Conservation (phyloP, 225 moss, liverwort and hornwort genomes). For the Climacium dendroides region DNA sequence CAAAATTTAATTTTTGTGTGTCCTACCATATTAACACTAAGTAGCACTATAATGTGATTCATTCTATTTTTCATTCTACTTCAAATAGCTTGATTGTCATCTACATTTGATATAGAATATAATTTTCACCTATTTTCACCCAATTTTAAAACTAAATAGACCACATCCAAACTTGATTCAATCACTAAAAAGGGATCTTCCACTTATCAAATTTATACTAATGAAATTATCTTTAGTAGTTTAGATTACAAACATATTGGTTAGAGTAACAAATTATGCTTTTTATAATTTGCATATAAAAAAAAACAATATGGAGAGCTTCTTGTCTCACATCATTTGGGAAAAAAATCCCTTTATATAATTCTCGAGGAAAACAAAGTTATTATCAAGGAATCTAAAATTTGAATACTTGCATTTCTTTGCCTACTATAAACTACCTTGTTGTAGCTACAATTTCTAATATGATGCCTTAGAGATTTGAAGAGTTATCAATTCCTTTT, state of each 20-base stretch:
- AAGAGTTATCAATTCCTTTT: neutral
- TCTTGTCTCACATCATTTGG: fast-evolving
- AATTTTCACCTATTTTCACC: neutral
- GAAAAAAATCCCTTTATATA: neutral
- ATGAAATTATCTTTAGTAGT: too few species aligned
- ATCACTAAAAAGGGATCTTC: fast-evolving
- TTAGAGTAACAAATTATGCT: neutral
- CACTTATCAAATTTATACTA: neutral
- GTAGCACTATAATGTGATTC: neutral
- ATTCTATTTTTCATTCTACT: neutral
- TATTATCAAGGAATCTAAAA: neutral
- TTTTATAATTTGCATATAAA: neutral
- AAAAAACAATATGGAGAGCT: neutral
- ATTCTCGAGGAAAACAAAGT: neutral
- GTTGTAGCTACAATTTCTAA: neutral
- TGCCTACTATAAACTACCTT: neutral
- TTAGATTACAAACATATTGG: neutral
- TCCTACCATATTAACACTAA: neutral
- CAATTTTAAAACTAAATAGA: neutral
- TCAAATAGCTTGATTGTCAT: neutral
- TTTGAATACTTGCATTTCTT: neutral
- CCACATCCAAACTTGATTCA: neutral
- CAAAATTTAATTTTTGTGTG: neutral
- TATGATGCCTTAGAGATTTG: neutral
- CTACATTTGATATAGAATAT: neutral